These are phyloP conservation scores for Castanospermum australe DNA, from an alignment of 306 rosid species.

Conservation along the genomic window DNA sequence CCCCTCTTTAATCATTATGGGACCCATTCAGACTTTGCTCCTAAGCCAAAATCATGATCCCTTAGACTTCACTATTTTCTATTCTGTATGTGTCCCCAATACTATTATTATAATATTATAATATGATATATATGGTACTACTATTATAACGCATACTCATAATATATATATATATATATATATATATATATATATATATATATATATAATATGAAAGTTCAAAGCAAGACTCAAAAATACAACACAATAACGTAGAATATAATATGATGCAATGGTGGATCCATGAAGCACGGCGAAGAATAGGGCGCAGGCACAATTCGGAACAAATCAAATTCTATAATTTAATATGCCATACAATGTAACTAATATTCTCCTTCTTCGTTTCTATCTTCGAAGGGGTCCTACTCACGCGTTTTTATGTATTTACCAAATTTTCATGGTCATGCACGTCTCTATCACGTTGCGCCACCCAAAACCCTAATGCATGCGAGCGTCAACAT, in stretches of 20 bases:
- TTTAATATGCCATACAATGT: background rate
- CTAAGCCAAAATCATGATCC: slow-evolving; percentile 81
- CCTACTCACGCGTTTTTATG: slow-evolving; percentile 24
- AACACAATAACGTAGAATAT: slow-evolving; percentile 5
- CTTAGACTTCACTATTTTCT: slow-evolving; percentile 49
- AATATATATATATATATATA: background rate
- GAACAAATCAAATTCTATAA: background rate
- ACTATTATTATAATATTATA: slow-evolving; percentile 14
- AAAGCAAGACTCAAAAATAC: background rate
- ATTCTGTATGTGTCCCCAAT: slow-evolving; percentile 18
- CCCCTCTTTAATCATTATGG: slow-evolving; percentile 62
- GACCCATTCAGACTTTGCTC: slow-evolving; percentile 80
- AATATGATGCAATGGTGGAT: slow-evolving; percentile 42
- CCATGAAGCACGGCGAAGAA: slow-evolving; percentile 82
- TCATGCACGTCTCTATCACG: slow-evolving; percentile 89
- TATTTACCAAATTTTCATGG: slow-evolving; percentile 28
- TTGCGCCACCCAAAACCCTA: slow-evolving; percentile 51
- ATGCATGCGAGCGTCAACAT: slow-evolving; percentile 53
- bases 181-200: background rate
- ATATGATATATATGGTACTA: background rate
- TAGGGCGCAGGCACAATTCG: slow-evolving; percentile 27
- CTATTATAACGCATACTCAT: background rate
- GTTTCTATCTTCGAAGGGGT: slow-evolving; percentile 15
- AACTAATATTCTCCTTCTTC: background rate
- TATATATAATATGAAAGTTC: background rate